A percentile compares a stretch with the other conserved stretches of the same genome.
Evolutionary conservation across 2,329 filamentous ascomycete species (phyloP).

Genomic region (Chrysoporthe deuterocubensis): DNA sequence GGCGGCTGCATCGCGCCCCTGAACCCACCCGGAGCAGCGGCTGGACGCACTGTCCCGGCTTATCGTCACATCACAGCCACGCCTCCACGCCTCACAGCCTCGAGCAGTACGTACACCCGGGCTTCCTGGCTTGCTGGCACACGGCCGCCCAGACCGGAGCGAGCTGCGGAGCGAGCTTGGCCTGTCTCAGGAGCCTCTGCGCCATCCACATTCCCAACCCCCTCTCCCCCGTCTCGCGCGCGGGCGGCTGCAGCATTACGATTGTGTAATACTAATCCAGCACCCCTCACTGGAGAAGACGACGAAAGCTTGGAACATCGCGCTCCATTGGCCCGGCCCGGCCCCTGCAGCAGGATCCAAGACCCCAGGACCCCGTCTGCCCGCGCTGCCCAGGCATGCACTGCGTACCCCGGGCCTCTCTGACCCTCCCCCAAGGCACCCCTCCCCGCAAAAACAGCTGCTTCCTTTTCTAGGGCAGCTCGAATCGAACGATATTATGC

Average conservation of each 20-base stretch:
- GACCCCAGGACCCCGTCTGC: too few species aligned
- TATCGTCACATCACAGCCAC: background rate
- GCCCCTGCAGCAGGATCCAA: background rate
- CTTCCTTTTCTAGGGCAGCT: constrained; percentile 14
- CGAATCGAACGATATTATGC: constrained; percentile 8
- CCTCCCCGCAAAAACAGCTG: background rate
- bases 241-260: background rate
- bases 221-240: background rate
- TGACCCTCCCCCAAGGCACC: constrained; percentile 14
- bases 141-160: too few species aligned
- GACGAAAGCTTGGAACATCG: background rate
- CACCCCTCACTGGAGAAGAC: constrained; percentile 8
- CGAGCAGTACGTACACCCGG: background rate
- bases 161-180: background rate
- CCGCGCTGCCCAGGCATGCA: too few species aligned
- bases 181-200: background rate
- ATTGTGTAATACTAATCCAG: constrained; percentile 18
- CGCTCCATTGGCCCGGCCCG: background rate
- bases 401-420: constrained; percentile 19
- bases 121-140: too few species aligned
- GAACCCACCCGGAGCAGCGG: background rate
- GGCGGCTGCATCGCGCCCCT: constrained; percentile 1
- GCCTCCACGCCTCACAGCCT: background rate
- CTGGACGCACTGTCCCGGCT: background rate
- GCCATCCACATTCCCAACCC: background rate